Percentiles rank a stretch among this genome's conserved stretches.
phyloP scores from a whole-genome alignment of 108 stramenopile species.

The Discostella pseudostelligera region DNA sequence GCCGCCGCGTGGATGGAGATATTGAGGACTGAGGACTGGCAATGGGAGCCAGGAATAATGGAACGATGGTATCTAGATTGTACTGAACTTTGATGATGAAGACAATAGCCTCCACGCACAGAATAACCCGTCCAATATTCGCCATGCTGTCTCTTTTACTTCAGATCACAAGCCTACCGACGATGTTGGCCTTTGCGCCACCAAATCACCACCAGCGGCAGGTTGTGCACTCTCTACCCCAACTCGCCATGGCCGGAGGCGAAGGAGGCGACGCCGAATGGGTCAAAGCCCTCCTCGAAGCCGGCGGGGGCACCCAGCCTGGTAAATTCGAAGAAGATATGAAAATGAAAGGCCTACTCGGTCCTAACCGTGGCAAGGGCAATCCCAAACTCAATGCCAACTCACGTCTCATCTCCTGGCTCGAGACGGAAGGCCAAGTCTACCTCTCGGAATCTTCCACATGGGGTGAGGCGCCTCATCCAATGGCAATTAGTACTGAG shows the following conservation, averaged over 20 bases:
- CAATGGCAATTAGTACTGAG: constrained; percentile 90
- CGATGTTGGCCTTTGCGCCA: constrained; percentile 8
- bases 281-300: constrained; percentile 76
- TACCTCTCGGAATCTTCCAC: constrained; percentile 78
- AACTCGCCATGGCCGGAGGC: constrained; percentile 56
- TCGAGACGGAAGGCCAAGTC: constrained; percentile 74
- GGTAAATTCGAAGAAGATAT: constrained; percentile 82
- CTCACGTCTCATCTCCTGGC: constrained; percentile 74
- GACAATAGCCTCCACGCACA: neutral
- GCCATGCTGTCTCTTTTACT: constrained; percentile 10
- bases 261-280: constrained; percentile 75
- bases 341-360: constrained; percentile 81
- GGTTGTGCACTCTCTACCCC: neutral
- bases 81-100: too few relatives aligned
- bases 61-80: too few relatives aligned
- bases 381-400: constrained; percentile 73
- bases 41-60: too few relatives aligned
- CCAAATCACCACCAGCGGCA: neutral
- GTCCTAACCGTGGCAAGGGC: constrained; percentile 37
- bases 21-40: too few relatives aligned
- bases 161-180: constrained; percentile 8
- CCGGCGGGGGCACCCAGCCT: constrained; percentile 42
- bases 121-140: too few relatives aligned
- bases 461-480: constrained; percentile 95
- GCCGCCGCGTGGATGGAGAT: too few relatives aligned